These are phyloP conservation scores for Carex scoparia DNA, from an alignment of 176 grass and related monocot genomes.

Conservation along the genomic window DNA sequence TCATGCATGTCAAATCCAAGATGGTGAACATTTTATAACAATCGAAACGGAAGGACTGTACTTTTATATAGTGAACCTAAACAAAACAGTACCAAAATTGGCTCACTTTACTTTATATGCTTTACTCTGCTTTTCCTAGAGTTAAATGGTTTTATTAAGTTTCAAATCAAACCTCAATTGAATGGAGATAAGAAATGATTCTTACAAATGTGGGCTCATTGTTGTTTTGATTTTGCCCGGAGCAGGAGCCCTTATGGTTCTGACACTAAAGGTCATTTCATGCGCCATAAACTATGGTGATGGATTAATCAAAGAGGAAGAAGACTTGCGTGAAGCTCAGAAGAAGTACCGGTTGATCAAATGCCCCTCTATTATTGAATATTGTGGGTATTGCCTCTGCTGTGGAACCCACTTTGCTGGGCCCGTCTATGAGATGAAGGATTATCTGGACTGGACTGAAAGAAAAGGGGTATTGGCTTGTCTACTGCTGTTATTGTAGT, in stretches of 20 bases:
- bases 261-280: constrained; percentile 89
- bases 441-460: constrained; percentile 92
- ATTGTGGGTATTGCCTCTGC: constrained; percentile 95
- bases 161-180: background rate
- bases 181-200: background rate
- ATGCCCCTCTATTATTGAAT: constrained; percentile 79
- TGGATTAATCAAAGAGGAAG: constrained; percentile 67
- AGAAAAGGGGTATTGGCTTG: constrained; percentile 56
- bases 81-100: background rate
- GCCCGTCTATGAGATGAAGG: constrained; percentile 92
- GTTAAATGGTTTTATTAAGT: background rate
- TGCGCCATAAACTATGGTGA: constrained; percentile 95
- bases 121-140: background rate
- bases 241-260: constrained; percentile 95
- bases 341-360: constrained; percentile 65
- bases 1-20: background rate
- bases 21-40: background rate
- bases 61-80: background rate
- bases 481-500: background rate
- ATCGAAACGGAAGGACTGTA: background rate
- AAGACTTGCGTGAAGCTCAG: constrained; percentile 64
- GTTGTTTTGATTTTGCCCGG: constrained; percentile 20
- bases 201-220: background rate
- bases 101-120: background rate
- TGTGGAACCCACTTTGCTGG: constrained; percentile 97